Evolutionary conservation across 2,329 filamentous ascomycete genomes (phyloP).

Genomic region (Cytospora paraplurivora): DNA sequence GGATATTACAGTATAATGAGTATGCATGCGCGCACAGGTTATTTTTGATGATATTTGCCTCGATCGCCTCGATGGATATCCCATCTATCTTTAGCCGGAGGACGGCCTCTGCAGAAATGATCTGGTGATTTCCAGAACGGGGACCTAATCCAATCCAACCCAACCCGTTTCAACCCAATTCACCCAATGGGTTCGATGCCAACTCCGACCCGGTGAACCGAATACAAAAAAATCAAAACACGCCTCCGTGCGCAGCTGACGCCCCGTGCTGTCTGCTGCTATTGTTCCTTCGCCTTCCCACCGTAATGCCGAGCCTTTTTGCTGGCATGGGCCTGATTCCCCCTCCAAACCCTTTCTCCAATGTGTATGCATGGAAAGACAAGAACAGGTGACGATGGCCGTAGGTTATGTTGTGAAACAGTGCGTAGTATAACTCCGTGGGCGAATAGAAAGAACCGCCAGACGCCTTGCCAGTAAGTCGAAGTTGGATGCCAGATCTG

Average conservation of each 20-base stretch:
- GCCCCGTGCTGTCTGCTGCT: neutral
- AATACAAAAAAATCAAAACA: neutral
- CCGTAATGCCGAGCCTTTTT: neutral
- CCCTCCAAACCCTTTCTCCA: neutral
- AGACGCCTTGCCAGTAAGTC: constrained; percentile 20
- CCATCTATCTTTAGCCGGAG: neutral
- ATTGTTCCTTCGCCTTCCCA: neutral
- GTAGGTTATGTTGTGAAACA: neutral
- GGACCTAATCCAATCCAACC: neutral
- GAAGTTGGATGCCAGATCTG: neutral
- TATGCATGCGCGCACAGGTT: neutral
- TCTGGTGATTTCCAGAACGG: neutral
- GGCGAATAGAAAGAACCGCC: neutral
- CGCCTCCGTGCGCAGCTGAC: neutral
- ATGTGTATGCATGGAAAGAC: neutral
- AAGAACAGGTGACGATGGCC: neutral
- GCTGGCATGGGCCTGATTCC: neutral
- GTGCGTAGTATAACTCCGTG: neutral
- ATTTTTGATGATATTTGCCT: neutral
- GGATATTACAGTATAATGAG: neutral
- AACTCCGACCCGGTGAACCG: neutral
- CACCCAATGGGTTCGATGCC: neutral
- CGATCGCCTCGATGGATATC: neutral
- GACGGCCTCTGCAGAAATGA: neutral
- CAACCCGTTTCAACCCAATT: no score